phyloP scores from a whole-genome alignment of 495 filamentous ascomycete species.

The Penicillium canescens region DNA sequence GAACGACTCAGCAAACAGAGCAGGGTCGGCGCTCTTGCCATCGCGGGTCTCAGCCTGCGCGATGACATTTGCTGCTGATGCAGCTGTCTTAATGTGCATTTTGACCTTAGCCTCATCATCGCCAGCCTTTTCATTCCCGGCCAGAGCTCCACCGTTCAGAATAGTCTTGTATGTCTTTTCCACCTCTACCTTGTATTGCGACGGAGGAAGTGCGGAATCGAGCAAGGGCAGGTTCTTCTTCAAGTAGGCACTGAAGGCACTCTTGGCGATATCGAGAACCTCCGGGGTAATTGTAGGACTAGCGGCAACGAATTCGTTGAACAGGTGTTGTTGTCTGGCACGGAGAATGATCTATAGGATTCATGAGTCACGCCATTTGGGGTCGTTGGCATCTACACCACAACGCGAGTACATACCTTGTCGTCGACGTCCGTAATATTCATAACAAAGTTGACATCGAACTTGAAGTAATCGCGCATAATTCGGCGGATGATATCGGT shows the following conservation, averaged over 20 bases:
- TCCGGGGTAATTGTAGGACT: slow-evolving; percentile 51
- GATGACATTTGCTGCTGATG: slow-evolving; percentile 60
- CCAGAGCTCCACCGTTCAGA: slow-evolving; percentile 49
- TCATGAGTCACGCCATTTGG: slow-evolving; percentile 8
- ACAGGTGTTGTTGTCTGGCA: slow-evolving; percentile 74
- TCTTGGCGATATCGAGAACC: slow-evolving; percentile 53
- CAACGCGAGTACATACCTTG: slow-evolving; percentile 55
- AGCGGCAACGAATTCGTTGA: slow-evolving; percentile 52
- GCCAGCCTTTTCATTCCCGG: slow-evolving; percentile 61
- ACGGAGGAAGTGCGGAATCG: slow-evolving; percentile 34
- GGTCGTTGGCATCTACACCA: not conserved
- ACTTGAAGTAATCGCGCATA: slow-evolving; percentile 82
- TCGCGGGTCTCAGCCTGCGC: slow-evolving; percentile 38
- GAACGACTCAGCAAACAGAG: slow-evolving; percentile 54
- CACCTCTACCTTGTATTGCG: slow-evolving; percentile 54
- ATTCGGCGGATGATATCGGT: slow-evolving; percentile 92
- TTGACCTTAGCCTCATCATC: slow-evolving; percentile 86
- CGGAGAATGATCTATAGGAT: slow-evolving; percentile 73
- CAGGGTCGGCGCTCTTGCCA: slow-evolving; percentile 21
- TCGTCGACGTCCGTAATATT: slow-evolving; percentile 95
- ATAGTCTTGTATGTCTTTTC: slow-evolving; percentile 64
- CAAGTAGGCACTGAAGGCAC: slow-evolving; percentile 72
- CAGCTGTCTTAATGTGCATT: slow-evolving; percentile 85
- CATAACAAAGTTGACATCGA: slow-evolving; percentile 88
- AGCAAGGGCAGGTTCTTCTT: slow-evolving; percentile 74